A percentile compares a stretch with the other conserved stretches of the same genome.
Evolutionary conservation across 2,329 filamentous ascomycete species (phyloP).

Genomic region (Talaromyces albobiverticillius): DNA sequence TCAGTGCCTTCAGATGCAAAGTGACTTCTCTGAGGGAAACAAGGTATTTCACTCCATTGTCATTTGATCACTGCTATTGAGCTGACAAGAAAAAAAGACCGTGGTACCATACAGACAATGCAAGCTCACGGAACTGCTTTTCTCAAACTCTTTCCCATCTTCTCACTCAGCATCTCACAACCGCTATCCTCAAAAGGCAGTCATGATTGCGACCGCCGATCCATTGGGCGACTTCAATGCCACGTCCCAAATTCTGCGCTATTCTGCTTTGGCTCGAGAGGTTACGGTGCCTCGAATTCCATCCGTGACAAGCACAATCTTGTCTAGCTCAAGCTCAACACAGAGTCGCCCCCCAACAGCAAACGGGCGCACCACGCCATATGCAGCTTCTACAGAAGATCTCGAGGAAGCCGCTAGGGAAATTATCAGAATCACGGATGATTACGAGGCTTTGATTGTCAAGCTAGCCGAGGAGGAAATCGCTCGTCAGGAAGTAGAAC

Average conservation of each 20-base stretch:
- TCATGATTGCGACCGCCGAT: slow-evolving; percentile 97
- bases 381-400: slow-evolving; percentile 54
- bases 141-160: slow-evolving; percentile 83
- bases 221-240: slow-evolving; percentile 93
- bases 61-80: neutral
- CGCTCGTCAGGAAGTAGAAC: slow-evolving; percentile 68
- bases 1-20: slow-evolving; percentile 94
- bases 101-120: slow-evolving; percentile 79
- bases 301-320: slow-evolving; percentile 72
- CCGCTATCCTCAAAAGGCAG: slow-evolving; percentile 75
- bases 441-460: slow-evolving; percentile 71
- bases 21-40: slow-evolving; percentile 68
- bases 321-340: slow-evolving; percentile 28
- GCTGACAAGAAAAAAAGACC: slow-evolving; percentile 48
- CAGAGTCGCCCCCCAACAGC: slow-evolving; percentile 29
- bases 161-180: slow-evolving; percentile 47
- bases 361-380: slow-evolving; percentile 44
- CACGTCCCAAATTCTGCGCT: slow-evolving; percentile 91
- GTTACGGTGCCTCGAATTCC: slow-evolving; percentile 88
- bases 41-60: slow-evolving; percentile 56
- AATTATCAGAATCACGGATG: slow-evolving; percentile 72
- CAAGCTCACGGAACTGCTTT: slow-evolving; percentile 79
- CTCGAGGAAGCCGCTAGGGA: slow-evolving; percentile 80
- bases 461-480: slow-evolving; percentile 70
- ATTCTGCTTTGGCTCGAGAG: slow-evolving; percentile 88